These are phyloP conservation scores for Sutorius eximius DNA, from an alignment of 1,284 basidiomycete genomes.

Conservation along the genomic window DNA sequence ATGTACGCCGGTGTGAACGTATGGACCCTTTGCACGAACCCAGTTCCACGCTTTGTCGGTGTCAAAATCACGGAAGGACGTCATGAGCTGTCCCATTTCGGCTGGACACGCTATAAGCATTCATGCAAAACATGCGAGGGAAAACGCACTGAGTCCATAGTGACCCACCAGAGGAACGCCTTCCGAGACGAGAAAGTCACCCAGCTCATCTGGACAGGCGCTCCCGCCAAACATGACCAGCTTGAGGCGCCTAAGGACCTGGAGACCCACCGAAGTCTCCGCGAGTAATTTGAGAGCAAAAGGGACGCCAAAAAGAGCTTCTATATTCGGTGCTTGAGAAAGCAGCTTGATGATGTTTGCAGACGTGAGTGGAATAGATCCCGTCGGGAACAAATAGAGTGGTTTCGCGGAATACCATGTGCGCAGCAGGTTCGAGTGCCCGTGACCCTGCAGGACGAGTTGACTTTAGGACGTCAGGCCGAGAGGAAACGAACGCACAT, in stretches of 20 bases:
- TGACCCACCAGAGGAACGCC: constrained; percentile 56
- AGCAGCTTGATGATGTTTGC: constrained; percentile 44
- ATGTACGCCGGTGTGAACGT: constrained; percentile 27
- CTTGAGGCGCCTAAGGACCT: constrained; percentile 47
- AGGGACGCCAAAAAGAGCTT: constrained; percentile 22
- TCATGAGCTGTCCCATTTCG: constrained; percentile 47
- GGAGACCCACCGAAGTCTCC: constrained; percentile 51
- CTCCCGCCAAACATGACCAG: constrained; percentile 52
- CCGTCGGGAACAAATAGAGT: constrained; percentile 51
- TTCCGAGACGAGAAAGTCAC: constrained; percentile 50
- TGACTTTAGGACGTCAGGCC: background rate
- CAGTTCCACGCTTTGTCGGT: constrained; percentile 64
- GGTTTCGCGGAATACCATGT: constrained; percentile 43
- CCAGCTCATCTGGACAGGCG: constrained; percentile 50
- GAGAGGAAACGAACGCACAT: constrained; percentile 34
- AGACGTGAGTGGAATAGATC: constrained; percentile 51
- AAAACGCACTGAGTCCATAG: constrained; percentile 46
- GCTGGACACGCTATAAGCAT: background rate
- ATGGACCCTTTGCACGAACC: constrained; percentile 39
- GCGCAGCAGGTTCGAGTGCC: constrained; percentile 31
- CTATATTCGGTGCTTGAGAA: constrained; percentile 17
- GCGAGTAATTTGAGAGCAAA: constrained; percentile 45
- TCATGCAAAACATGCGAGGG: background rate
- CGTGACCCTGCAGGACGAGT: constrained; percentile 14
- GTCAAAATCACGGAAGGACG: constrained; percentile 50